A percentile compares a stretch with the other conserved stretches of the same genome.
phyloP scores from a whole-genome alignment of 441 rosid genomes.

The Adansonia madagascariensis region DNA sequence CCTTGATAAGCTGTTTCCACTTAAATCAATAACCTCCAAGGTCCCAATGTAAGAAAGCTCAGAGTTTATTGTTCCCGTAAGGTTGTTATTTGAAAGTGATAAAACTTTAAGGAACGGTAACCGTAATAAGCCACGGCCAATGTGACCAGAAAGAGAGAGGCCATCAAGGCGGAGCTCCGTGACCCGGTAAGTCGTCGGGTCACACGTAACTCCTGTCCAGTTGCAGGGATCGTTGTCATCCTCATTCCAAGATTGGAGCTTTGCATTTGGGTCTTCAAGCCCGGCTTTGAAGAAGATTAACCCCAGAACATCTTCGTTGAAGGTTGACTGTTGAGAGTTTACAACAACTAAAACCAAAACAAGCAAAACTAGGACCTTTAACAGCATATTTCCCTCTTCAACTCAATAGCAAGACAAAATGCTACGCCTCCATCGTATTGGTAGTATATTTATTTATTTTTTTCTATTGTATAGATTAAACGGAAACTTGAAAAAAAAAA shows the following conservation, averaged over 20 bases:
- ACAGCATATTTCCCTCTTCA: conserved; percentile 26
- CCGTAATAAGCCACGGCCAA: conserved; percentile 76
- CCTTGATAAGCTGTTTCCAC: conserved; percentile 71
- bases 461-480: neutral
- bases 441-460: neutral
- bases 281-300: conserved; percentile 91
- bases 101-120: conserved; percentile 68
- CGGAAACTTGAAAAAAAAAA: neutral
- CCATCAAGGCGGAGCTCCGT: conserved; percentile 64
- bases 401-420: neutral
- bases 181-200: conserved; percentile 62
- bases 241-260: conserved; percentile 78
- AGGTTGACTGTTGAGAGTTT: conserved; percentile 49
- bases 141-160: conserved; percentile 82
- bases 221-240: conserved; percentile 73
- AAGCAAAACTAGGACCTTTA: conserved; percentile 39
- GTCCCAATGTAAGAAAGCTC: conserved; percentile 54
- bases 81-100: conserved; percentile 68
- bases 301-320: conserved; percentile 90
- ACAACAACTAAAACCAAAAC: conserved; percentile 32
- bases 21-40: conserved; percentile 69
- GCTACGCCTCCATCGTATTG: conserved; percentile 29
- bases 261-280: conserved; percentile 68
- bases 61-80: conserved; percentile 70
- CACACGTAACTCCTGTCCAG: conserved; percentile 81